phyloP scores from a whole-genome alignment of 1,139 yeast species.

The Scheffersomyces stambukii region DNA sequence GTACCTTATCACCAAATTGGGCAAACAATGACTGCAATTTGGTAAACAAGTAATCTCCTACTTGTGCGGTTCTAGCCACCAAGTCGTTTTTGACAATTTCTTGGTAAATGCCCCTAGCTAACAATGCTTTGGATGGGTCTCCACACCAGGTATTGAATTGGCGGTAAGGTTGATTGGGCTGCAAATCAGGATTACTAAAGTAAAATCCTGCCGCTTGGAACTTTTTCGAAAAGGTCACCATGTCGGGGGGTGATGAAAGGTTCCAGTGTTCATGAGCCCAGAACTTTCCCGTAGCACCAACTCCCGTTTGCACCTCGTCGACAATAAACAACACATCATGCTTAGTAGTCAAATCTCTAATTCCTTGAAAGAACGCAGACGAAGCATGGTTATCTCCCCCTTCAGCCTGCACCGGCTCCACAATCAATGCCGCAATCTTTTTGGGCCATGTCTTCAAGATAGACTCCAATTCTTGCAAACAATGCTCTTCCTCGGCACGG shows the following conservation, averaged over 20 bases:
- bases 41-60: conserved; percentile 55
- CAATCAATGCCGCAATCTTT: conserved; percentile 60
- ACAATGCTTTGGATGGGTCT: conserved; percentile 65
- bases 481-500: conserved; percentile 55
- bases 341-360: conserved; percentile 59
- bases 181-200: conserved; percentile 58
- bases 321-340: conserved; percentile 58
- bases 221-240: conserved; percentile 73
- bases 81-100: conserved; percentile 52
- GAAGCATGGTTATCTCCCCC: conserved; percentile 76
- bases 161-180: conserved; percentile 63
- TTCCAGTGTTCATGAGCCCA: conserved; percentile 77
- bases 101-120: conserved; percentile 61
- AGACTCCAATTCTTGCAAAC: conserved; percentile 53
- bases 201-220: conserved; percentile 79
- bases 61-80: conserved; percentile 47
- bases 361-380: conserved; percentile 55
- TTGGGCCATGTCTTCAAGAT: conserved; percentile 44
- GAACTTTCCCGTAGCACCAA: conserved; percentile 66
- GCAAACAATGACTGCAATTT: conserved; percentile 41
- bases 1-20: conserved; percentile 42
- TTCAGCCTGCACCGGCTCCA: conserved; percentile 73
- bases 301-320: conserved; percentile 76
- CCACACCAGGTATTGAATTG: conserved; percentile 87
- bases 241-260: conserved; percentile 60